Evolutionary conservation across 257 asterid species (phyloP), one percentile per base, ranked within the genome.

Genomic region (Avicennia marina): DNA sequence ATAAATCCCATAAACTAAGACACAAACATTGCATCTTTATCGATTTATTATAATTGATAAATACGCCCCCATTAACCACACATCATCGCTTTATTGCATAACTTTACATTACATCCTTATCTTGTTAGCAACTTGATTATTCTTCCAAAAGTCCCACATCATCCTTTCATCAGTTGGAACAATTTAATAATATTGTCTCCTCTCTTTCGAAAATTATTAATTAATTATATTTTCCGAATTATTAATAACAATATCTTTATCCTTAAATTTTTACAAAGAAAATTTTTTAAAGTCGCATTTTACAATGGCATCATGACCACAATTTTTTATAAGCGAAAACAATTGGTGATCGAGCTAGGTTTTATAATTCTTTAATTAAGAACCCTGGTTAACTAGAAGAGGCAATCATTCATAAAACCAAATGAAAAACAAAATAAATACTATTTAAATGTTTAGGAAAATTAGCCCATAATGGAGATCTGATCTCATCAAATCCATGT

Each of bases 401-500:
- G 6, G 11, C 2, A 39, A 39, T 39, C 2, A 39, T 39, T 39
- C 12, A n/a, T 31, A 1, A 17, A 18, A 1, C 11, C 12, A 16
- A 22, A 25, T 4, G 16, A 18, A 33, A 53, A 15, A 47, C 0
- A 21, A 21, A 2, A 52, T 9, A 51, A 18, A 41, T 42, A 21
- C 5, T 34, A 51, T 16, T 7, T 11, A 43, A 53, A 16, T 39
- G 36, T 24, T 7, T 19, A 5, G 19, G 4, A 39, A 33, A 25
- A 33, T 15, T 13, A 50, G 44, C n/a, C 36, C 22, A 67, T 45
- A 53, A 26, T 67, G 73, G 64, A 60, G 11, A 12, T 45, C 1
- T 48, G 65, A 39, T 55, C 62, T 58, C 65, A 44, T 22, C 42
- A 70, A 70, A 70, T 53, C 76, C 77, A 56, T 21, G 77, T 42